Conservation (phyloP, 805 yeast genomes). For the Zygoascus flipseniorum region DNA sequence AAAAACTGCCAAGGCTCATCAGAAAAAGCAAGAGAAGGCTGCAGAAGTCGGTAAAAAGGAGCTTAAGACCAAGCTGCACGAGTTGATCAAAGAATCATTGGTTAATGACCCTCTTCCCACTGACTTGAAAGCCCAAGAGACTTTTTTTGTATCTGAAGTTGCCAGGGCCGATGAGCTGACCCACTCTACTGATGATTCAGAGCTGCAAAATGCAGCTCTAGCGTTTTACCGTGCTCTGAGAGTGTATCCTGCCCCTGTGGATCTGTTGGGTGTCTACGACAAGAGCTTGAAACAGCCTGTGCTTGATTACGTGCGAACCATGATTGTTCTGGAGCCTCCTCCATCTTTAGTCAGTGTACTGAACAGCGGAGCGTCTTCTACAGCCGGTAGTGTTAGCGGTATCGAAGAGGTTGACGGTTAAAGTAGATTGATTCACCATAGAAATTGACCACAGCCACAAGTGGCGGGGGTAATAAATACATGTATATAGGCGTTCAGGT, state of each 20-base stretch:
- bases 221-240: slow-evolving; percentile 88
- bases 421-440: background rate
- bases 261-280: slow-evolving; percentile 81
- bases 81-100: slow-evolving; percentile 55
- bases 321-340: slow-evolving; percentile 90
- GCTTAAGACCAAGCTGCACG: slow-evolving; percentile 47
- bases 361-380: slow-evolving; percentile 32
- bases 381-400: slow-evolving; percentile 15
- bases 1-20: slow-evolving; percentile 53
- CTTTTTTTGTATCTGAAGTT: slow-evolving; percentile 73
- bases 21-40: slow-evolving; percentile 46
- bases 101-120: slow-evolving; percentile 68
- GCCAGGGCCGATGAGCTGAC: slow-evolving; percentile 78
- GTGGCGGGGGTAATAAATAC: too few relatives aligned
- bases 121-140: slow-evolving; percentile 60
- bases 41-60: slow-evolving; percentile 53
- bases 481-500: too few relatives aligned
- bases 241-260: slow-evolving; percentile 92
- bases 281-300: slow-evolving; percentile 76
- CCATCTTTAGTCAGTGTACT: slow-evolving; percentile 58
- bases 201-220: slow-evolving; percentile 65
- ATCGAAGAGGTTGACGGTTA: background rate
- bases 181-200: slow-evolving; percentile 50
- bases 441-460: too few relatives aligned
- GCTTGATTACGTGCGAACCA: slow-evolving; percentile 73